Evolutionary conservation across 139 green algal genomes (phyloP), one percentile per base, ranked within the genome.

Genomic region (Closterium sp.): DNA sequence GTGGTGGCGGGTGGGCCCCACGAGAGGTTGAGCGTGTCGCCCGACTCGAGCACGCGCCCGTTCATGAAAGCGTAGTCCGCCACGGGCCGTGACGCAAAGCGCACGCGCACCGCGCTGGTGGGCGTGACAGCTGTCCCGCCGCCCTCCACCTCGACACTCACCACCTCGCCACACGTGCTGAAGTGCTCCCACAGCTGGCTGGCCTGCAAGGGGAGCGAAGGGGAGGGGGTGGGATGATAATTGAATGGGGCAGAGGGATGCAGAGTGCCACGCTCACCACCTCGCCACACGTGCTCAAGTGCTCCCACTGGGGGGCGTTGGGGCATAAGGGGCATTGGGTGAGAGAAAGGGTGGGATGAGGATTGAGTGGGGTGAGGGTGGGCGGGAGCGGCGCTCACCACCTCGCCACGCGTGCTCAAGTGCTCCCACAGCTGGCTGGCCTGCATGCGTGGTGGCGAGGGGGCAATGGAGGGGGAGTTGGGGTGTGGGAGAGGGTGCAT

Each of bases 41-140:
- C 91, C 28, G 85, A 34, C 21, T 55, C 33, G 16, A 43, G 28
- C 84, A 94, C 90, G 23, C 88, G 87, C 25, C 88, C 91, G 7
- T 94, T 32, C 25, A 76, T 33, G 25, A 93, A 55, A 7, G 91
- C 91, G 28, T 33, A 34, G 69, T 94, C 91, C 31, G 91, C 91
- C 28, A 31, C 81, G 19, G 33, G 21, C 10, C 91, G 89, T 8
- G 30, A 91, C 2, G 31, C 55, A 89, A 94, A 94, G 23, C 21
- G 28, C 28, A 94, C 31, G 69, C 38, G 81, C n/a, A 66, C 85
- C 30, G 81, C 81, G 34, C 31, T 36, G 33, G 33, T n/a, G 2
- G 88, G 31, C 64, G 30, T 21, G n/a, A 85, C 88, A 28, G 88
- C 43, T n/a, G 33, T 76, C 12, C 43, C 84, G 16, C 76, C 30